These are phyloP conservation scores for Nadsonia commutata DNA, from an alignment of 1,139 yeast genomes.

Conservation along the genomic window DNA sequence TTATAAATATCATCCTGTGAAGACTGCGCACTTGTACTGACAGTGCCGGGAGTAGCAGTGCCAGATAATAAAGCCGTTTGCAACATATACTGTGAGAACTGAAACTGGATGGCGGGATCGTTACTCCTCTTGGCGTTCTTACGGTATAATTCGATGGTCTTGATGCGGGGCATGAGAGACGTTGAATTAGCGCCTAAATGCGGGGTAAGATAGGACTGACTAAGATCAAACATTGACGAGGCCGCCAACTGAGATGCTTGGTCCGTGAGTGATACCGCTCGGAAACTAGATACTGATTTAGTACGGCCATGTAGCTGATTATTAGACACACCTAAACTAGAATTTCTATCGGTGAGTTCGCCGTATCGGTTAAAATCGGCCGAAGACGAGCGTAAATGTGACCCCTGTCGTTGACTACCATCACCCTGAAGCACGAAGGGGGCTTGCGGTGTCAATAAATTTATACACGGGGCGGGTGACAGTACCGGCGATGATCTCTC, in stretches of 20 bases:
- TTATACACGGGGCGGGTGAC: too few relatives aligned
- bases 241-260: slow-evolving; percentile 15
- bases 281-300: slow-evolving; percentile 10
- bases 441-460: too few relatives aligned
- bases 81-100: slow-evolving; percentile 81
- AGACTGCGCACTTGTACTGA: slow-evolving; percentile 1
- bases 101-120: slow-evolving; percentile 75
- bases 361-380: too few relatives aligned
- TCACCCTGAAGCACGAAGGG: too few relatives aligned
- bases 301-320: slow-evolving; percentile 2
- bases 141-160: slow-evolving; percentile 77
- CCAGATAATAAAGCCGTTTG: slow-evolving; percentile 51
- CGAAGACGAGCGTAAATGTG: too few relatives aligned
- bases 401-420: too few relatives aligned
- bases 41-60: slow-evolving; percentile 7
- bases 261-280: slow-evolving; percentile 11
- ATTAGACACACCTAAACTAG: too few relatives aligned
- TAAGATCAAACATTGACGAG: slow-evolving; percentile 18
- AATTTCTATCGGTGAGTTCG: too few relatives aligned
- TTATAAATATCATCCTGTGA: background rate
- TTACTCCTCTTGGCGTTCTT: slow-evolving; percentile 72
- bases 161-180: slow-evolving; percentile 55
- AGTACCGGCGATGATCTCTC: too few relatives aligned
- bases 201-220: slow-evolving; percentile 20
- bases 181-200: slow-evolving; percentile 19